Evolutionary conservation across 106 monocot genomes (phyloP).

Genomic region (Dendrobium officinale): DNA sequence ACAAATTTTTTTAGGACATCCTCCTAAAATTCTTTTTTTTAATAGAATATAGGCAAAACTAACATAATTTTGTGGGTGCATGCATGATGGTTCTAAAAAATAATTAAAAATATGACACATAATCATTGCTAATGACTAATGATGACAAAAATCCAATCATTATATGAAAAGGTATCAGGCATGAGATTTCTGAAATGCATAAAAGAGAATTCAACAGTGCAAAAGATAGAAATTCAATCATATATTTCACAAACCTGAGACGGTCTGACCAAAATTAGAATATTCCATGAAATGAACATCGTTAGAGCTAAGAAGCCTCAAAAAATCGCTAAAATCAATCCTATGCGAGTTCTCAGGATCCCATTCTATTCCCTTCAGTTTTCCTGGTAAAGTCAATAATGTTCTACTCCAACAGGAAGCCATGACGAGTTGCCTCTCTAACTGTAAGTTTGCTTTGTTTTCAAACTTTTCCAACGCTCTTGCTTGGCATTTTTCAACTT

Average conservation of each 20-base stretch:
- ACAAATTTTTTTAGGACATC: not conserved
- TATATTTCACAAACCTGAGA: conserved; percentile 36
- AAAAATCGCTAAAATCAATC: conserved; percentile 72
- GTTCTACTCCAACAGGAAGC: conserved; percentile 69
- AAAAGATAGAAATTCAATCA: conserved; percentile 2
- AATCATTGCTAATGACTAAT: not conserved
- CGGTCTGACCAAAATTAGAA: conserved; percentile 68
- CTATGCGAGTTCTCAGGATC: conserved; percentile 76
- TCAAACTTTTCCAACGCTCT: conserved; percentile 63
- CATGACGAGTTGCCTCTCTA: conserved; percentile 78
- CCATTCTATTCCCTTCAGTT: conserved; percentile 79
- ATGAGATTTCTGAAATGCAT: not conserved
- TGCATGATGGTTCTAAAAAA: not conserved
- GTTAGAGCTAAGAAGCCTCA: conserved; percentile 63
- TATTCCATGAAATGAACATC: conserved; percentile 88
- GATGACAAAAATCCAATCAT: not conserved
- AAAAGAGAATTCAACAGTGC: not conserved
- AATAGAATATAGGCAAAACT: not conserved
- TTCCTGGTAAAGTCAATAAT: conserved; percentile 66
- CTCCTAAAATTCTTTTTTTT: not conserved
- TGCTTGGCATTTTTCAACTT: conserved; percentile 57
- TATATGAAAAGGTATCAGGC: not conserved
- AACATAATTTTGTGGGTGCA: not conserved
- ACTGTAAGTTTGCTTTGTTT: conserved; percentile 53
- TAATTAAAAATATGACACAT: not conserved